phyloP scores from a whole-genome alignment of 495 filamentous ascomycete species.

The Penicillium maclennaniae region DNA sequence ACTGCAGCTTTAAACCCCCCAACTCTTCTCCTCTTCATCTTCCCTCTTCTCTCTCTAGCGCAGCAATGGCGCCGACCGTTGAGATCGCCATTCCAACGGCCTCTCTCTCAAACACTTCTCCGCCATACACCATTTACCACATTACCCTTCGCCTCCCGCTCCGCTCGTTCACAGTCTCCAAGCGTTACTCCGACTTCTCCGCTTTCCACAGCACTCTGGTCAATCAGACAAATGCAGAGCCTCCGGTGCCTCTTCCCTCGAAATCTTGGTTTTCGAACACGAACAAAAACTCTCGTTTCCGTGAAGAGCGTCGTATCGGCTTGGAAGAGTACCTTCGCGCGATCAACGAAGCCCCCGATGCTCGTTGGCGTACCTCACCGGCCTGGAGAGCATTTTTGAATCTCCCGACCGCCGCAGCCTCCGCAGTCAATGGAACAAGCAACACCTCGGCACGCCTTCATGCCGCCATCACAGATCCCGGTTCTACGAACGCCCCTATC shows the following conservation, averaged over 20 bases:
- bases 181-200: slow-evolving; percentile 92
- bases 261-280: slow-evolving; percentile 89
- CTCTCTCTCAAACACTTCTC: slow-evolving; percentile 56
- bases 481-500: slow-evolving; percentile 46
- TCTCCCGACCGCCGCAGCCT: slow-evolving; percentile 57
- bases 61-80: slow-evolving; percentile 66
- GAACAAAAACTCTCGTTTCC: slow-evolving; percentile 66
- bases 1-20: neutral
- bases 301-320: slow-evolving; percentile 70
- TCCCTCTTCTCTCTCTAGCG: neutral
- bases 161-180: slow-evolving; percentile 79
- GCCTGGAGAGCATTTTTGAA: slow-evolving; percentile 87
- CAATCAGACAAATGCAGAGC: slow-evolving; percentile 55
- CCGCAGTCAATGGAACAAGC: slow-evolving; percentile 35
- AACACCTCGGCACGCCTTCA: slow-evolving; percentile 37
- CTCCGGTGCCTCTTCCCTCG: slow-evolving; percentile 64
- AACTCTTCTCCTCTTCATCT: neutral
- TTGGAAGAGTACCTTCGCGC: slow-evolving; percentile 79
- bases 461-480: slow-evolving; percentile 40
- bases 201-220: slow-evolving; percentile 68
- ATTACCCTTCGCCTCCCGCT: slow-evolving; percentile 84
- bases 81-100: slow-evolving; percentile 81
- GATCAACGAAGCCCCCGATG: slow-evolving; percentile 71
- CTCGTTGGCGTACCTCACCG: slow-evolving; percentile 78
- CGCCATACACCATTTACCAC: slow-evolving; percentile 88